Evolutionary conservation across 2,329 filamentous ascomycete genomes (phyloP), one percentile per base, ranked within the genome.

Genomic region (Calonectria naviculata): DNA sequence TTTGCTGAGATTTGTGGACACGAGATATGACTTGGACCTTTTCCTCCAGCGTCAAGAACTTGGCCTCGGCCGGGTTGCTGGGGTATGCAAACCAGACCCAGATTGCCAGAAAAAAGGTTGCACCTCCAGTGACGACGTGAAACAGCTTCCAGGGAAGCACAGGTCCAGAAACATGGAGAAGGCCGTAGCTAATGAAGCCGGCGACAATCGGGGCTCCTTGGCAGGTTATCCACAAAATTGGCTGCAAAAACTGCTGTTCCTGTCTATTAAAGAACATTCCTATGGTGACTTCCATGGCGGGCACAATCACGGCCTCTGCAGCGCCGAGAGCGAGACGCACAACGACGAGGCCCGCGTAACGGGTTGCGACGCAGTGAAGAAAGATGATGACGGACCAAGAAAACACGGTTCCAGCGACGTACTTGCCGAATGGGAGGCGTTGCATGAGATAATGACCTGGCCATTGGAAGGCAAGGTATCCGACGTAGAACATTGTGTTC

Each of bases 401-500:
- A 56, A 84, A 82, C 41, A 83, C 72, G 2, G 78, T 62, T 0
- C 70, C 73, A 8, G 80, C 76, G 19, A 85, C 80, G 60, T 82
- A 84, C 60, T 80, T 80, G 17, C 83, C 81, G 15, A 85, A 75
- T 0, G 83, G 82, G 0, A 85, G 78, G 7, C 66, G 62, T 46
- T 85, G 84, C 78, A 85, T 83, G 5, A 83, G 75, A 41, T 83
- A 84, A 58, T 84, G 80, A 1, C 83, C 83, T 0, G 83, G 83
- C 68, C 78, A 76, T 71, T 84, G 82, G 2, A 78, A 80, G 1
- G 80, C 76, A 26, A 84, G 71, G 56, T 84, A 85, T 1, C 82
- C 83, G 56, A 82, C 81, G 41, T 84, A 85, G 74, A 84, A 85
- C 26, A 85, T 78, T 4, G 83, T 84, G 68, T 81, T 82, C 5